These are phyloP conservation scores for Protomyces lactucae-debilis DNA, from an alignment of 1,139 yeast genomes.

Conservation along the genomic window DNA sequence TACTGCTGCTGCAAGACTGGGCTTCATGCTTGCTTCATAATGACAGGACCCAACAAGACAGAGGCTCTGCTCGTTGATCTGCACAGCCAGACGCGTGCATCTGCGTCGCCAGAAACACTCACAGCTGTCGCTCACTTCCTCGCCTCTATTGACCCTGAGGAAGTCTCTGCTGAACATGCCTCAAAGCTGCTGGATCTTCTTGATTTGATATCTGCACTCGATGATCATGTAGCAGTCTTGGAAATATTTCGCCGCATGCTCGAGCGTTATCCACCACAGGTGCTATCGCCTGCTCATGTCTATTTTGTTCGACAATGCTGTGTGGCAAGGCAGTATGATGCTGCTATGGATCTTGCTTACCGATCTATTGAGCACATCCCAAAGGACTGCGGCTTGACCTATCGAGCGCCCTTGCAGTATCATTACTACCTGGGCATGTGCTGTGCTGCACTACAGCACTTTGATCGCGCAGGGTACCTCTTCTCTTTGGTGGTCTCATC, in stretches of 20 bases:
- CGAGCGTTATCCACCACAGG: slow-evolving; percentile 1
- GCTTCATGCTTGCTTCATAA: too few species aligned
- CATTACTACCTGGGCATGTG: slow-evolving; percentile 35
- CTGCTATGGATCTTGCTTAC: slow-evolving; percentile 2
- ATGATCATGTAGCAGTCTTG: not conserved
- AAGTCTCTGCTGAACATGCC: not conserved
- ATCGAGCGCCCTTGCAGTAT: slow-evolving; percentile 32
- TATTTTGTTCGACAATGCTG: slow-evolving; percentile 10
- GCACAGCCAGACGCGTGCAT: not conserved
- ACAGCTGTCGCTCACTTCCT: not conserved
- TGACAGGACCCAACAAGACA: not conserved
- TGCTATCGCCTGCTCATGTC: slow-evolving; percentile 11
- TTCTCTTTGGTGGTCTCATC: slow-evolving; percentile 33
- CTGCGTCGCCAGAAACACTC: not conserved
- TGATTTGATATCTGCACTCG: not conserved
- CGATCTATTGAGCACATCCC: slow-evolving; percentile 8
- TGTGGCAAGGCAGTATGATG: not conserved
- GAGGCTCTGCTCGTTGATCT: not conserved
- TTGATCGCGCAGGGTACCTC: slow-evolving; percentile 34
- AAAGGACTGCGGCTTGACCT: slow-evolving; percentile 12
- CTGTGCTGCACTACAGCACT: slow-evolving; percentile 32
- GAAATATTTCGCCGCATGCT: not conserved
- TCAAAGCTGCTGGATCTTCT: not conserved
- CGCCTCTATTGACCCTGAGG: not conserved
- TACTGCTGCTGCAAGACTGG: not conserved